A percentile compares a stretch with the other conserved stretches of the same genome.
phyloP scores from a whole-genome alignment of 129 eudicot genomes.

The Saposhnikovia divaricata region DNA sequence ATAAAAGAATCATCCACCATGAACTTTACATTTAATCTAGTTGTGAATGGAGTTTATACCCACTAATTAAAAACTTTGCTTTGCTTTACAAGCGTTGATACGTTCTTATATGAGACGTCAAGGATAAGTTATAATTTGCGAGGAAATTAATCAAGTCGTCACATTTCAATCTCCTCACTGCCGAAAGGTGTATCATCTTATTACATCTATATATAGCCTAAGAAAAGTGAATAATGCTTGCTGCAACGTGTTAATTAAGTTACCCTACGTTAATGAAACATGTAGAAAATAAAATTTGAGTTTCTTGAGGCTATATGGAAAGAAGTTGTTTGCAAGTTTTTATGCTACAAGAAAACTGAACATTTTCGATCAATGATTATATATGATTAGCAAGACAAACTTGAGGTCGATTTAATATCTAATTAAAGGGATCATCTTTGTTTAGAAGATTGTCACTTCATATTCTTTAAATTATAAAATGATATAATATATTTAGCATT shows the following conservation, averaged over 20 bases:
- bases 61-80: neutral
- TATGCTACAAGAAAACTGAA: no score
- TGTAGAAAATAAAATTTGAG: no score
- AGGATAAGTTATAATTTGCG: neutral
- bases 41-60: neutral
- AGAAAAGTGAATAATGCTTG: neutral
- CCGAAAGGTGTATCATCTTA: slow-evolving; percentile 19
- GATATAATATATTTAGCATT: no score
- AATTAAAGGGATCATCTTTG: no score
- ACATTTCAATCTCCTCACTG: neutral
- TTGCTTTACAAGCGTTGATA: slow-evolving; percentile 19
- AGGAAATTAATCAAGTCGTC: slow-evolving; percentile 2
- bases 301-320: no score
- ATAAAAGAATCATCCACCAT: neutral
- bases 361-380: no score
- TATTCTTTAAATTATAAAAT: no score
- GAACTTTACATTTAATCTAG: neutral
- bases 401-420: no score
- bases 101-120: neutral
- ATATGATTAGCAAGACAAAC: no score
- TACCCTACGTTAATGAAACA: no score
- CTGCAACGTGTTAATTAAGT: neutral
- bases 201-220: neutral
- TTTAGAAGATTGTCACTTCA: no score
- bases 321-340: no score